Conservation (phyloP, 78 protist species). For the Pelomyxa schiedti region DNA sequence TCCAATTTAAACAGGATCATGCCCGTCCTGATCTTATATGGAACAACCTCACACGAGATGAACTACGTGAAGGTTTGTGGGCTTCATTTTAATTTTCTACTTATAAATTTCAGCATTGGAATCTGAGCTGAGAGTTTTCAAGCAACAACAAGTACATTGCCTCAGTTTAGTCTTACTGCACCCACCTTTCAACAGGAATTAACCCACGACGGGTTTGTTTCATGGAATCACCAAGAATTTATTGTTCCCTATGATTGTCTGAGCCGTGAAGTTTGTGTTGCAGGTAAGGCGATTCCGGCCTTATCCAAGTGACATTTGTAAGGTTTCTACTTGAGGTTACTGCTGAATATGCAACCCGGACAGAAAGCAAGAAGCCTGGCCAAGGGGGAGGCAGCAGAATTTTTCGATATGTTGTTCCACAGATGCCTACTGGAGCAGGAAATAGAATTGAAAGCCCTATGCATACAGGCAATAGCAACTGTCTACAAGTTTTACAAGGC, state of each 20-base stretch:
- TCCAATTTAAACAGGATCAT: conserved; percentile 46
- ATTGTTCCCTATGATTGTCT: conserved; percentile 58
- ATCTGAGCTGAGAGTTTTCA: conserved; percentile 44
- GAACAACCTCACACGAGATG: conserved; percentile 77
- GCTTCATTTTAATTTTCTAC: too few relatives aligned
- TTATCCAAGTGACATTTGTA: too few relatives aligned
- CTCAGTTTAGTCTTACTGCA: too few relatives aligned
- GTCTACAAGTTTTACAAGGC: conserved; percentile 41
- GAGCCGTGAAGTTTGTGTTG: conserved; percentile 50
- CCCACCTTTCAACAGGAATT: too few relatives aligned
- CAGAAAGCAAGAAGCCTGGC: neutral
- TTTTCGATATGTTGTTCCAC: conserved; percentile 73
- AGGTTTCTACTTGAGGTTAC: conserved; percentile 52
- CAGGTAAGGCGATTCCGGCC: too few relatives aligned
- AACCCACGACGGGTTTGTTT: conserved; percentile 20
- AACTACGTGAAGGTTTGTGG: conserved; percentile 74
- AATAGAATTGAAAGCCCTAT: conserved; percentile 17
- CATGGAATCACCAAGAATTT: conserved; percentile 75
- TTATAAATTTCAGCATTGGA: too few relatives aligned
- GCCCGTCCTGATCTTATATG: conserved; percentile 72
- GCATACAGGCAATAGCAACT: conserved; percentile 63
- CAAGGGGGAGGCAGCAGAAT: conserved; percentile 32
- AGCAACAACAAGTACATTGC: conserved; percentile 18
- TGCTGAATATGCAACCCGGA: conserved; percentile 48
- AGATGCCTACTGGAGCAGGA: conserved; percentile 49